phyloP scores from a whole-genome alignment of 2,329 filamentous ascomycete species.

The Aspergillus thermomutatus region DNA sequence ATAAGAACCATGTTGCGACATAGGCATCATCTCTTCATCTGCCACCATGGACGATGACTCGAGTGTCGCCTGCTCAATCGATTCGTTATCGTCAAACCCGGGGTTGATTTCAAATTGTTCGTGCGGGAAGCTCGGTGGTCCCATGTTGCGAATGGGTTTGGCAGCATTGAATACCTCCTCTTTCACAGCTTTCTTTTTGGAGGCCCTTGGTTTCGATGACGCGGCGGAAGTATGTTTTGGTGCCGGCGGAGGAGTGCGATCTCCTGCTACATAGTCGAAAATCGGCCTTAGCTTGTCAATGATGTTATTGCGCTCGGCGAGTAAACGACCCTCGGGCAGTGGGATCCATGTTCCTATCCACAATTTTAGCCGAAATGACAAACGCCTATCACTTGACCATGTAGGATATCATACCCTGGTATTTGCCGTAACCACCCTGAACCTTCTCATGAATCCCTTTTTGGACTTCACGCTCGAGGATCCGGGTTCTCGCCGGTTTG shows the following conservation, averaged over 20 bases:
- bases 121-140: conserved; percentile 41
- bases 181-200: conserved; percentile 57
- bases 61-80: conserved; percentile 76
- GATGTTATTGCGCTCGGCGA: conserved; percentile 84
- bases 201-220: conserved; percentile 71
- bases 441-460: conserved; percentile 97
- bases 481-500: conserved; percentile 90
- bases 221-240: conserved; percentile 75
- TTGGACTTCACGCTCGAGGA: conserved; percentile 93
- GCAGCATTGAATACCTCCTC: conserved; percentile 31
- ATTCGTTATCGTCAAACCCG: conserved; percentile 71
- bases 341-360: conserved; percentile 90
- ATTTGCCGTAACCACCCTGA: conserved; percentile 97
- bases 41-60: conserved; percentile 81
- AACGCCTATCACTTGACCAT: neutral
- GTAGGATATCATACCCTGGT: conserved; percentile 64
- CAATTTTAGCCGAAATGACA: neutral
- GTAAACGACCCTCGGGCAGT: conserved; percentile 70
- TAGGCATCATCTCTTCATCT: conserved; percentile 74
- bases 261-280: conserved; percentile 82
- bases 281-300: conserved; percentile 80
- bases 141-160: conserved; percentile 33
- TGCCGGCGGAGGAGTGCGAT: conserved; percentile 85
- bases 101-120: conserved; percentile 67
- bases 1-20: conserved; percentile 58